Percentiles rank a stretch among this genome's conserved stretches.
phyloP scores from a whole-genome alignment of 2,329 filamentous ascomycete genomes.

The Camptophora hylomeconis region DNA sequence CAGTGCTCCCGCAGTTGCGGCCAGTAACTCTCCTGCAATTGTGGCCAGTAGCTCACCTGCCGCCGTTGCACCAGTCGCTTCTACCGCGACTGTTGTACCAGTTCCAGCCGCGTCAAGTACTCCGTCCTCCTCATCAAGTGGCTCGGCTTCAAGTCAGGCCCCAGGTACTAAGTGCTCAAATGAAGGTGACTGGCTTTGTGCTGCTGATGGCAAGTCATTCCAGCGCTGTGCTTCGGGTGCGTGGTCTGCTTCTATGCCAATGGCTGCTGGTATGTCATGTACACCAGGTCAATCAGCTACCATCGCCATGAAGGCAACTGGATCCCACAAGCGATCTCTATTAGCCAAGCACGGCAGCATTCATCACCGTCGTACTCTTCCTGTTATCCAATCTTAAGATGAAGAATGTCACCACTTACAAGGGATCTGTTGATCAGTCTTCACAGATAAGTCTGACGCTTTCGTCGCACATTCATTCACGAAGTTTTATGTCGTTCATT shows the following conservation, averaged over 20 bases:
- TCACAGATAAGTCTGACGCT: too few species aligned
- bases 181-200: constrained; percentile 49
- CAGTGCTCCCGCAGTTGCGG: constrained; percentile 3
- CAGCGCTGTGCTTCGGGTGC: constrained; percentile 48
- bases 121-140: constrained; percentile 17
- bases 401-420: too few species aligned
- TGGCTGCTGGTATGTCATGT: constrained; percentile 45
- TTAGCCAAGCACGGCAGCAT: too few species aligned
- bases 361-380: too few species aligned
- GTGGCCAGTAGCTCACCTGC: constrained; percentile 3
- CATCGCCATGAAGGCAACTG: constrained; percentile 5
- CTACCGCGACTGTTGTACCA: constrained; percentile 6
- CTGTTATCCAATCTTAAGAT: too few species aligned
- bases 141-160: constrained; percentile 14
- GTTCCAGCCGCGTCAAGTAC: constrained; percentile 6
- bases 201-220: constrained; percentile 39
- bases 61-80: constrained; percentile 4
- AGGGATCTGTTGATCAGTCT: too few species aligned
- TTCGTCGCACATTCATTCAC: too few species aligned
- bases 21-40: constrained; percentile 3
- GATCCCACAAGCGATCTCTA: constrained; percentile 8
- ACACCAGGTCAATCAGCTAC: constrained; percentile 20
- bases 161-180: constrained; percentile 34
- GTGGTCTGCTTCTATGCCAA: constrained; percentile 37
- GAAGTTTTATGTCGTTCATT: too few species aligned